Percentiles rank a stretch among this genome's conserved stretches.
Conservation (phyloP, 768 basidiomycete species). For the Hypholoma sublateritium region DNA sequence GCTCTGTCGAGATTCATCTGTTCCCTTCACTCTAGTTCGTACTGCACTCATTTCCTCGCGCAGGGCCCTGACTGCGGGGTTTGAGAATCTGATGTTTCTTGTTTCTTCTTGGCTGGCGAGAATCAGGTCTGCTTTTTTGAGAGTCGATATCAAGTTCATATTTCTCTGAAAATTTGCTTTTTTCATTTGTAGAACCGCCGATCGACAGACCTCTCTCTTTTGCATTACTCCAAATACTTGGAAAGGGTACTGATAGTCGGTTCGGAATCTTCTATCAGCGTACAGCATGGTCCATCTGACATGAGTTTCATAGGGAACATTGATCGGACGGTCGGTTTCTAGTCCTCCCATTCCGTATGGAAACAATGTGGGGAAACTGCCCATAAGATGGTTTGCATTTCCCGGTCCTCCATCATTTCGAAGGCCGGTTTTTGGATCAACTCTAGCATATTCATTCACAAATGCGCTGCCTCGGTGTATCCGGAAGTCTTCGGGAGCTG, state of each 20-base stretch:
- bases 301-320: conserved; percentile 28
- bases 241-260: conserved; percentile 26
- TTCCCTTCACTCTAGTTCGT: conserved; percentile 24
- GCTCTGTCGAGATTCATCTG: conserved; percentile 28
- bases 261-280: conserved; percentile 26
- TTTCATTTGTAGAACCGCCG: conserved; percentile 30
- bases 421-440: conserved; percentile 7
- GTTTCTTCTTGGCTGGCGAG: conserved; percentile 36
- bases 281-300: conserved; percentile 29
- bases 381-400: conserved; percentile 28
- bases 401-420: conserved; percentile 21
- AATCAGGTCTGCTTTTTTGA: conserved; percentile 29
- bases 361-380: conserved; percentile 30
- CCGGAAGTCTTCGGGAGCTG: not conserved
- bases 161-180: conserved; percentile 17
- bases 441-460: conserved; percentile 28
- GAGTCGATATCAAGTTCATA: conserved; percentile 14
- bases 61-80: conserved; percentile 25
- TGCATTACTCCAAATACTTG: conserved; percentile 30
- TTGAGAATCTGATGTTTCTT: conserved; percentile 13
- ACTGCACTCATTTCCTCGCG: conserved; percentile 25
- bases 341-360: conserved; percentile 36
- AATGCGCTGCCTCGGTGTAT: conserved; percentile 16
- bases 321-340: conserved; percentile 16
- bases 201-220: conserved; percentile 23